A percentile compares a stretch with the other conserved stretches of the same genome.
Evolutionary conservation across 1,284 basidiomycete species (phyloP).

Genomic region (Cryptococcus sp.): DNA sequence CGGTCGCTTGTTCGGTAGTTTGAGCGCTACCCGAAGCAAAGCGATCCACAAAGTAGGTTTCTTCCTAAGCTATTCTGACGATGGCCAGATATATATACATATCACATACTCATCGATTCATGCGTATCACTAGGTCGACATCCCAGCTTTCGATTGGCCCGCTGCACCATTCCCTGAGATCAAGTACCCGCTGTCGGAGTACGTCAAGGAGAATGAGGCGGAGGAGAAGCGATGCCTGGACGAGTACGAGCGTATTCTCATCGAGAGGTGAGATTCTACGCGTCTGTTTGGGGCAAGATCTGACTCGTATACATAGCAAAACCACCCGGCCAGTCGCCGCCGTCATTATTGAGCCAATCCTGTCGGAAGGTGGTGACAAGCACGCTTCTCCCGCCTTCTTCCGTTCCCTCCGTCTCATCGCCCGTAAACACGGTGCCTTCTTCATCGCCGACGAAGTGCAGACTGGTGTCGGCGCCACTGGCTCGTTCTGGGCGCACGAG

Average conservation of each 20-base stretch:
- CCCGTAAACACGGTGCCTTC: conserved; percentile 57
- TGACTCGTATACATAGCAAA: conserved; percentile 41
- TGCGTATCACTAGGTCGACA: conserved; percentile 52
- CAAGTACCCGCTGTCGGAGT: conserved; percentile 59
- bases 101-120: background rate
- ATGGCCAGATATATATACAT: background rate
- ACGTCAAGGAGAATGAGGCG: conserved; percentile 56
- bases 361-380: conserved; percentile 61
- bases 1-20: conserved; percentile 57
- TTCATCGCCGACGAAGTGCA: conserved; percentile 61
- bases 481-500: conserved; percentile 62
- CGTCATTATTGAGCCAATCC: conserved; percentile 61
- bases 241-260: conserved; percentile 46
- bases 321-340: conserved; percentile 57
- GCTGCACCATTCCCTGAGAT: conserved; percentile 58
- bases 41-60: conserved; percentile 58
- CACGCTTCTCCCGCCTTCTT: conserved; percentile 60
- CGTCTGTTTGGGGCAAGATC: background rate
- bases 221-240: conserved; percentile 48
- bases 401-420: conserved; percentile 56
- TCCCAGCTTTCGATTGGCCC: conserved; percentile 62
- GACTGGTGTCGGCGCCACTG: conserved; percentile 61
- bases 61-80: background rate
- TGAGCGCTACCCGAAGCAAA: conserved; percentile 58
- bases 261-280: conserved; percentile 30